A percentile compares a stretch with the other conserved stretches of the same genome.
Evolutionary conservation across 1,284 basidiomycete genomes (phyloP).

Genomic region (Singerocomus inundabilis): DNA sequence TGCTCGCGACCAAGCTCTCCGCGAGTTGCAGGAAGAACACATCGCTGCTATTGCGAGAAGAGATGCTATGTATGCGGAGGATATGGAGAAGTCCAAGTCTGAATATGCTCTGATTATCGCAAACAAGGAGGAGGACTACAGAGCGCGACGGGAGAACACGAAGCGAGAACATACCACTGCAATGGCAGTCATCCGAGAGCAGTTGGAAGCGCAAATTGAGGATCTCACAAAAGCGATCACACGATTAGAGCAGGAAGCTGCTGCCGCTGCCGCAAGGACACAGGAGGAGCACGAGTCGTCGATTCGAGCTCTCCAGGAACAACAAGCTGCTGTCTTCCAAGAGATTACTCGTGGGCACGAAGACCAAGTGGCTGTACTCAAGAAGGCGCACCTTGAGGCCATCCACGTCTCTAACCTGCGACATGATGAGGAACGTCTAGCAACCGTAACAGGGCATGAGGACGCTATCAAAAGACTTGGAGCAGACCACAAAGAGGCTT

Average conservation of each 20-base stretch:
- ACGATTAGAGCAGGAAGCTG: conserved; percentile 46
- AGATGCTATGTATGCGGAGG: conserved; percentile 59
- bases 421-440: conserved; percentile 37
- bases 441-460: conserved; percentile 37
- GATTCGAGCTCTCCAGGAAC: conserved; percentile 49
- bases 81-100: conserved; percentile 60
- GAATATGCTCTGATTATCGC: conserved; percentile 54
- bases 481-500: conserved; percentile 45
- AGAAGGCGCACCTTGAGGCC: conserved; percentile 43
- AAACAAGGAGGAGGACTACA: conserved; percentile 60
- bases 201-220: conserved; percentile 49
- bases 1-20: conserved; percentile 55
- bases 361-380: conserved; percentile 48
- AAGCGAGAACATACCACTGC: conserved; percentile 41
- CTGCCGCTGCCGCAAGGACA: conserved; percentile 37
- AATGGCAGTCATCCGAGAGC: conserved; percentile 34
- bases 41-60: conserved; percentile 60
- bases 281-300: conserved; percentile 52
- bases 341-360: conserved; percentile 56
- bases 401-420: conserved; percentile 30
- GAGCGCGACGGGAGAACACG: conserved; percentile 40
- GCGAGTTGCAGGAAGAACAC: conserved; percentile 68
- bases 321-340: conserved; percentile 53
- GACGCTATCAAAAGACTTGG: conserved; percentile 42
- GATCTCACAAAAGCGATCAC: conserved; percentile 45